Evolutionary conservation across 768 basidiomycete species (phyloP).

Genomic region (Trametes cingulata): DNA sequence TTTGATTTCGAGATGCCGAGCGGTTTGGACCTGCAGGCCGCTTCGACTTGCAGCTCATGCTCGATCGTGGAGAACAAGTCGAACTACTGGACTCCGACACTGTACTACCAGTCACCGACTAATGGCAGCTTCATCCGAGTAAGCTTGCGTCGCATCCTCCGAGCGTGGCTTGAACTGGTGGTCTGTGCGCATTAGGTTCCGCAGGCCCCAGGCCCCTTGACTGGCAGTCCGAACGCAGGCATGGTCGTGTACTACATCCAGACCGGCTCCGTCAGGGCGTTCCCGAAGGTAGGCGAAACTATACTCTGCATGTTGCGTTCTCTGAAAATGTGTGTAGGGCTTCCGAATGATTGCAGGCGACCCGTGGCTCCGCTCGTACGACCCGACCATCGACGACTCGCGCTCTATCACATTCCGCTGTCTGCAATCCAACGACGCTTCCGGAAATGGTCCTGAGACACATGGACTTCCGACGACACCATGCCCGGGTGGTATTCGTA

Average conservation of each 20-base stretch:
- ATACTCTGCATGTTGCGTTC: background rate
- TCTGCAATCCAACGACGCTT: slow-evolving; percentile 38
- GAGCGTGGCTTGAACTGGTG: too few species aligned
- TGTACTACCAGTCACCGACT: slow-evolving; percentile 8
- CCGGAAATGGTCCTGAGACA: slow-evolving; percentile 29
- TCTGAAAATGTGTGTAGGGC: background rate
- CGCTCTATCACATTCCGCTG: slow-evolving; percentile 29
- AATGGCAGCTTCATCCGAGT: slow-evolving; percentile 7
- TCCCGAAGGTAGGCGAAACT: slow-evolving; percentile 20
- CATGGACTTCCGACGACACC: slow-evolving; percentile 20
- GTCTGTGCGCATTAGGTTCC: background rate
- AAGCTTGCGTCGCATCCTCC: background rate
- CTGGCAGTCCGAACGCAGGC: background rate
- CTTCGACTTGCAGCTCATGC: slow-evolving; percentile 22
- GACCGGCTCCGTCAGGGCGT: slow-evolving; percentile 3
- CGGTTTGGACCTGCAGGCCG: background rate
- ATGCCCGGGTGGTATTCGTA: slow-evolving; percentile 26
- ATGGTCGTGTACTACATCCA: slow-evolving; percentile 9
- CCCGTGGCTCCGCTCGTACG: slow-evolving; percentile 26
- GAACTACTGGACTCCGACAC: slow-evolving; percentile 29
- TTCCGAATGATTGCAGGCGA: slow-evolving; percentile 30
- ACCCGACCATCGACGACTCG: slow-evolving; percentile 20
- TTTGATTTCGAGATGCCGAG: background rate
- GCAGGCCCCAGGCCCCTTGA: background rate
- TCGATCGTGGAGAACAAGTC: slow-evolving; percentile 28